Evolutionary conservation across 148 eudicot species (phyloP).

Genomic region (Chenopodium formosanum): DNA sequence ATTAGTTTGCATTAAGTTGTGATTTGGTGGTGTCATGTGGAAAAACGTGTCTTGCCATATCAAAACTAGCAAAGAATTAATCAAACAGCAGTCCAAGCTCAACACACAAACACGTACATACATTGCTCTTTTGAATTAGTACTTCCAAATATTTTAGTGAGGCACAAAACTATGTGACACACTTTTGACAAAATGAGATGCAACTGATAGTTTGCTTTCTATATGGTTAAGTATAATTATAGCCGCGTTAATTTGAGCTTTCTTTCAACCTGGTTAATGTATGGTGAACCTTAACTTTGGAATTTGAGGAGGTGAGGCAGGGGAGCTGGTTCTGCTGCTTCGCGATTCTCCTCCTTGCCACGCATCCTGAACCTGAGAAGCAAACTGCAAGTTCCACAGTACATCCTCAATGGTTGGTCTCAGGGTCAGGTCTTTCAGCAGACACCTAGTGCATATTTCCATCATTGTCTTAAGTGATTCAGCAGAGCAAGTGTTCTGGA

Average conservation of each 20-base stretch:
- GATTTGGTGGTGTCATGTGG: background rate
- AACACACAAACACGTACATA: background rate
- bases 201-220: background rate
- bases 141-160: background rate
- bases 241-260: background rate
- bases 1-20: background rate
- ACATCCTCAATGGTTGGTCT: slow-evolving; percentile 90
- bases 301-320: slow-evolving; percentile 43
- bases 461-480: slow-evolving; percentile 80
- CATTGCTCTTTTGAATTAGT: background rate
- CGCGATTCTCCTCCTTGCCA: slow-evolving; percentile 54
- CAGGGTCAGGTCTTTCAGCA: slow-evolving; percentile 47
- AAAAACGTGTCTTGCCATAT: background rate
- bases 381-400: slow-evolving; percentile 93
- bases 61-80: background rate
- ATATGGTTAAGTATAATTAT: background rate
- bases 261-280: background rate
- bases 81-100: background rate
- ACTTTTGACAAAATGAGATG: background rate
- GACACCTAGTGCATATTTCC: slow-evolving; percentile 68
- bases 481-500: slow-evolving; percentile 48
- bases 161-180: background rate
- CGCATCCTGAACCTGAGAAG: slow-evolving; percentile 91
- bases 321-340: slow-evolving; percentile 45
- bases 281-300: slow-evolving; percentile 29